Percentiles rank a stretch among this genome's conserved stretches.
Evolutionary conservation across 1,284 basidiomycete genomes (phyloP).

Genomic region (Pseudozyma pruni): DNA sequence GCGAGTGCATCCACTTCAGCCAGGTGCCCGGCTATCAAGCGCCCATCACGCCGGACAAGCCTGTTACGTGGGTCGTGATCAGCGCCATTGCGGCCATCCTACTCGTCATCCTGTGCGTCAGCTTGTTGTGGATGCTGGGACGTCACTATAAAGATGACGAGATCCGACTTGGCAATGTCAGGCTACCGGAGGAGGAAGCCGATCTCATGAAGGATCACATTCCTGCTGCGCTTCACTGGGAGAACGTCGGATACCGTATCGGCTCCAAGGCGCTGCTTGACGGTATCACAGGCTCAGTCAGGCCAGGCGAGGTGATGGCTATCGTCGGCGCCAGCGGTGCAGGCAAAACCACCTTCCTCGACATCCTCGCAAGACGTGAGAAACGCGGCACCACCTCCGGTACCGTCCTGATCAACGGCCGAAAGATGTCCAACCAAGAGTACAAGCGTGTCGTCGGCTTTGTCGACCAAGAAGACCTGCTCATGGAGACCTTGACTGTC

Average conservation of each 20-base stretch:
- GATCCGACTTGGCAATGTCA: constrained; percentile 30
- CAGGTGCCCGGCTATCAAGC: constrained; percentile 80
- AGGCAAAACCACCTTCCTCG: constrained; percentile 94
- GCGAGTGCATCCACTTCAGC: constrained; percentile 92
- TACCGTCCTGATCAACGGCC: constrained; percentile 84
- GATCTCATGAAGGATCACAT: constrained; percentile 91
- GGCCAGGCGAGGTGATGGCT: constrained; percentile 90
- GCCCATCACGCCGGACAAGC: constrained; percentile 35
- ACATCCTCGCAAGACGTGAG: constrained; percentile 88
- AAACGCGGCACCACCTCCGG: constrained; percentile 84
- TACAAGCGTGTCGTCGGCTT: constrained; percentile 90
- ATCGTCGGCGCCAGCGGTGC: constrained; percentile 96
- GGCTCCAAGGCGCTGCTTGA: constrained; percentile 77
- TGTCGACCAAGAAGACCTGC: constrained; percentile 96
- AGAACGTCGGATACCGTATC: constrained; percentile 78
- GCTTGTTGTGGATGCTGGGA: constrained; percentile 66
- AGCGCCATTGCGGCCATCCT: constrained; percentile 80
- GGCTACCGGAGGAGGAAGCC: constrained; percentile 75
- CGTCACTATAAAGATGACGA: constrained; percentile 54
- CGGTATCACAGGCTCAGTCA: constrained; percentile 85
- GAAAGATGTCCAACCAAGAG: constrained; percentile 78
- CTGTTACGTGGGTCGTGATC: constrained; percentile 77
- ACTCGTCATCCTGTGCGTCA: constrained; percentile 71
- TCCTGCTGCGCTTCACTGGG: constrained; percentile 89
- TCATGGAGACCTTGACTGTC: constrained; percentile 95